These are phyloP conservation scores for Beauveria medogensis DNA, from an alignment of 2,329 filamentous ascomycete genomes.

Conservation along the genomic window DNA sequence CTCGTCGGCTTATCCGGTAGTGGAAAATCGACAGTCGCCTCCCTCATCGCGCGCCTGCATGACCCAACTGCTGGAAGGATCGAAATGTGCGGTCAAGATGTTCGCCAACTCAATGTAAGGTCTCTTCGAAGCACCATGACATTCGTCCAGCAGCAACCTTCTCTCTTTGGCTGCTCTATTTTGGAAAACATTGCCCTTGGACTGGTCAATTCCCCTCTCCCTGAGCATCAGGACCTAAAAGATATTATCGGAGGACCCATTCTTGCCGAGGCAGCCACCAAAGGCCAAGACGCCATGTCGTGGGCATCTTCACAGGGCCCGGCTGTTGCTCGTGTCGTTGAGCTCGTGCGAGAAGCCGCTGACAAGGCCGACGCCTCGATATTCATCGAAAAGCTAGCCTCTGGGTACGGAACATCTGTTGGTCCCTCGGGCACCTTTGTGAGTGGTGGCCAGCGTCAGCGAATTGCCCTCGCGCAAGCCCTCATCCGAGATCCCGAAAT, in stretches of 20 bases:
- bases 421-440: constrained; percentile 39
- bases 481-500: constrained; percentile 41
- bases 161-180: constrained; percentile 27
- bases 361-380: constrained; percentile 44
- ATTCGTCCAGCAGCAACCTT: constrained; percentile 27
- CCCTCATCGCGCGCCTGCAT: constrained; percentile 35
- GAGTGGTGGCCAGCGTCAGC: constrained; percentile 45
- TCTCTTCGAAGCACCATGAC: constrained; percentile 24
- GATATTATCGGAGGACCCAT: constrained; percentile 31
- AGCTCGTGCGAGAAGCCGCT: constrained; percentile 37
- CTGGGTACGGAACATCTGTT: constrained; percentile 38
- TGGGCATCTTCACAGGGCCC: constrained; percentile 15
- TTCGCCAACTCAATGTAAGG: constrained; percentile 28
- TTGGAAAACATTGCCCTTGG: constrained; percentile 37
- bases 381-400: constrained; percentile 41
- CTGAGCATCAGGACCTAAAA: constrained; percentile 25
- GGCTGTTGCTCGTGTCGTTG: constrained; percentile 34
- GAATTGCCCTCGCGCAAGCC: constrained; percentile 41
- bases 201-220: constrained; percentile 24
- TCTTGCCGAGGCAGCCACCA: constrained; percentile 34
- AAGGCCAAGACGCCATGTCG: constrained; percentile 18
- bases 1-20: constrained; percentile 43
- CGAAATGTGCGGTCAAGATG: constrained; percentile 26
- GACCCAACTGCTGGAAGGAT: constrained; percentile 32
- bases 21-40: constrained; percentile 38